Conservation (phyloP, 495 filamentous ascomycete species). For the Xylaria venustula region DNA sequence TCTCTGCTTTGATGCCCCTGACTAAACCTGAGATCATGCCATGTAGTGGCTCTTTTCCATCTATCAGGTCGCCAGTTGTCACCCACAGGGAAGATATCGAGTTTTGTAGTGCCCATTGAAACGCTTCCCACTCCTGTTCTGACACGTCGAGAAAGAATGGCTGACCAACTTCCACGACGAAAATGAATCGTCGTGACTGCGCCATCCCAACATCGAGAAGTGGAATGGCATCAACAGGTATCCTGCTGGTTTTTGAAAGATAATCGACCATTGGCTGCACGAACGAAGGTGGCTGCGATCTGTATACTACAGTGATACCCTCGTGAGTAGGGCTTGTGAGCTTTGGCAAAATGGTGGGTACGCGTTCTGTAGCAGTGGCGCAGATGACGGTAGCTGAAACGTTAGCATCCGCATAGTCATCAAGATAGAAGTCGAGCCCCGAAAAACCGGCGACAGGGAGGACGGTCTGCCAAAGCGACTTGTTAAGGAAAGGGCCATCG, state of each 20-base stretch:
- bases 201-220: background rate
- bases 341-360: background rate
- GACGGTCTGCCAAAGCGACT: conserved; percentile 33
- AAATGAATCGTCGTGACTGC: background rate
- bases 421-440: conserved; percentile 18
- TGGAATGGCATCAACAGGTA: background rate
- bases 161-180: background rate
- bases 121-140: background rate
- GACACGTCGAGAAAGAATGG: background rate
- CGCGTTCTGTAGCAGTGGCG: background rate
- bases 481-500: conserved; percentile 30
- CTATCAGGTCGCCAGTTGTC: background rate
- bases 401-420: background rate
- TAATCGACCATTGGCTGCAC: background rate
- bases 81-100: background rate
- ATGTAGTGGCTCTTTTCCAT: background rate
- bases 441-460: conserved; percentile 39
- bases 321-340: background rate
- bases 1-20: background rate
- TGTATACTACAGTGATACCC: background rate
- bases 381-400: background rate
- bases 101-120: background rate
- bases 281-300: background rate
- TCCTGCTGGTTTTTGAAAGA: background rate
- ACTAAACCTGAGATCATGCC: background rate